phyloP scores from a whole-genome alignment of 495 filamentous ascomycete species.

The Neurospora sublineolata region DNA sequence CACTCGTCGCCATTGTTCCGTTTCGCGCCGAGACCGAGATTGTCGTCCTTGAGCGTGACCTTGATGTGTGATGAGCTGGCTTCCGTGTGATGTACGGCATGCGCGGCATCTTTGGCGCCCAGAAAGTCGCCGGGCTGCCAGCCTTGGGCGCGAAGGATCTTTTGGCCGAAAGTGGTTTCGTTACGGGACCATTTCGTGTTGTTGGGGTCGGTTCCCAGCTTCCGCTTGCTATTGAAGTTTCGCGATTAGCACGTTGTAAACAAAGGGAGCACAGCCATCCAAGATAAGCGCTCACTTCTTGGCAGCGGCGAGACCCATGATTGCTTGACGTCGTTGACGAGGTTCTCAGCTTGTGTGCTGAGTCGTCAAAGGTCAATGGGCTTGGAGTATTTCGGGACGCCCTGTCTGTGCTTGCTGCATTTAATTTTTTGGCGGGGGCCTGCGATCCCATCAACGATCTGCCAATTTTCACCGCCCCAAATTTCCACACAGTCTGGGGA shows the following conservation, averaged over 20 bases:
- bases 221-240: conserved; percentile 51
- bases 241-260: not conserved
- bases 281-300: conserved; percentile 45
- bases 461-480: conserved; percentile 14
- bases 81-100: conserved; percentile 61
- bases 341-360: conserved; percentile 6
- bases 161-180: conserved; percentile 72
- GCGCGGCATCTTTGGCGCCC: conserved; percentile 59
- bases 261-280: not conserved
- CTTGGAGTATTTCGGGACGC: not conserved
- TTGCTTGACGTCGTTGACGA: conserved; percentile 4
- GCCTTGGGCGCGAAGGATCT: conserved; percentile 72
- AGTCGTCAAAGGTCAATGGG: conserved; percentile 2
- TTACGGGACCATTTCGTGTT: conserved; percentile 84
- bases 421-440: conserved; percentile 19
- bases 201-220: conserved; percentile 81
- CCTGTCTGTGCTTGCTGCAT: not conserved
- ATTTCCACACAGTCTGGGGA: not conserved
- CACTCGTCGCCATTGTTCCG: conserved; percentile 56
- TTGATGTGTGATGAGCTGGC: conserved; percentile 69
- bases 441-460: conserved; percentile 8
- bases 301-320: conserved; percentile 65
- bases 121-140: conserved; percentile 79
- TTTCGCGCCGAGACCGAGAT: conserved; percentile 75
- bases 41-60: conserved; percentile 77